Percentiles rank a stretch among this genome's conserved stretches.
Evolutionary conservation across 352 stramenopile genomes (phyloP).

Genomic region (Phytopythium delawarense): DNA sequence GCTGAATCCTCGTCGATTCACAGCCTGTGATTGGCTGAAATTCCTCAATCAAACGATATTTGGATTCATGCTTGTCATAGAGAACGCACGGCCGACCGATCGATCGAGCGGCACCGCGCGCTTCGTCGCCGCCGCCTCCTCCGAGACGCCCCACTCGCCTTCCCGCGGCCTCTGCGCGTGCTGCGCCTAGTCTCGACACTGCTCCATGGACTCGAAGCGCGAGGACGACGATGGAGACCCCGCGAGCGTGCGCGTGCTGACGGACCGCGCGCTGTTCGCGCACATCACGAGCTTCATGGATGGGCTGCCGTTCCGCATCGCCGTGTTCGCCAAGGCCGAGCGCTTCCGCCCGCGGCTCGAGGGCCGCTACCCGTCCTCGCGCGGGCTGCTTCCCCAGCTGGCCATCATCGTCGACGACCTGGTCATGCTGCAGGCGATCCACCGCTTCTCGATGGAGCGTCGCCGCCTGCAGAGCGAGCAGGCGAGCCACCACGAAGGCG

Average conservation of each 20-base stretch:
- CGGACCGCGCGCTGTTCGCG: slow-evolving; percentile 14
- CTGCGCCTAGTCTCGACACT: not conserved
- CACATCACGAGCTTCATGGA: slow-evolving; percentile 26
- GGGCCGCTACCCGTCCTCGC: slow-evolving; percentile 20
- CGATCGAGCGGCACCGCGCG: too few relatives aligned
- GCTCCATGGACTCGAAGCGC: not conserved
- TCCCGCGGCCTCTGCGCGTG: not conserved
- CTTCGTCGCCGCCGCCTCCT: too few relatives aligned
- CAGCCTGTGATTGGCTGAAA: too few relatives aligned
- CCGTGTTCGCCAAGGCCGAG: slow-evolving; percentile 15
- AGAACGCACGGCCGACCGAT: too few relatives aligned
- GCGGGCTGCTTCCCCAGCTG: slow-evolving; percentile 20
- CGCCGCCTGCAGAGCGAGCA: not conserved
- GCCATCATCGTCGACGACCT: slow-evolving; percentile 24
- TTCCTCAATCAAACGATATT: too few relatives aligned
- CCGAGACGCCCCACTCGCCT: too few relatives aligned
- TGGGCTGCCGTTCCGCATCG: slow-evolving; percentile 20
- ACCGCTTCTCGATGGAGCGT: not conserved
- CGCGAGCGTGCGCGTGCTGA: slow-evolving; percentile 18
- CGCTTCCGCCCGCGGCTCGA: slow-evolving; percentile 18
- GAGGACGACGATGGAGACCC: slow-evolving; percentile 6
- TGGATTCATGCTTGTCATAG: too few relatives aligned
- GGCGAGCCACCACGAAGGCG: not conserved
- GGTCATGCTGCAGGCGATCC: slow-evolving; percentile 14
- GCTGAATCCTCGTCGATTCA: too few relatives aligned